Evolutionary conservation across 805 yeast species (phyloP).

Genomic region (Candida suzukii): DNA sequence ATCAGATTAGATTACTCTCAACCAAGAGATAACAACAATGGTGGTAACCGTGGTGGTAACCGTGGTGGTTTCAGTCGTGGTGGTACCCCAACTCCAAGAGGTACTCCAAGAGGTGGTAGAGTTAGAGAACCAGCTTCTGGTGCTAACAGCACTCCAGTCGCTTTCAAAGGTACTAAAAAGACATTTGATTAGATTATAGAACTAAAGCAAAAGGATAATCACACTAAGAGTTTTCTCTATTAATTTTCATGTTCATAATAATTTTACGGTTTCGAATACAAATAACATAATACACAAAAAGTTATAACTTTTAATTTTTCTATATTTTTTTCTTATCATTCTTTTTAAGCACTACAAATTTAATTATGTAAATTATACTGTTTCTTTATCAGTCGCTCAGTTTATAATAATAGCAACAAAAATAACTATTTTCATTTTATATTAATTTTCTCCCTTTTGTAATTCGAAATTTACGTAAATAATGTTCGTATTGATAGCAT

Average conservation of each 20-base stretch:
- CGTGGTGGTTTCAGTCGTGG: constrained; percentile 28
- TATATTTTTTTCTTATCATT: neutral
- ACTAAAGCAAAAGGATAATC: too few species aligned
- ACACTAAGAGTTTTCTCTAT: too few species aligned
- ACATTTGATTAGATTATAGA: constrained; percentile 36
- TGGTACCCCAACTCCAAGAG: constrained; percentile 36
- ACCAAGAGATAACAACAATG: constrained; percentile 59
- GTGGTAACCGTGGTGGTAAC: constrained; percentile 18
- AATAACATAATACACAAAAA: neutral
- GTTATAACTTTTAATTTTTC: too few species aligned
- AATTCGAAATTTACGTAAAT: too few species aligned
- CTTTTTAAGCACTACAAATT: neutral
- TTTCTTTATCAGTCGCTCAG: neutral
- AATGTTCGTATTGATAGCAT: too few species aligned
- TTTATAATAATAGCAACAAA: too few species aligned
- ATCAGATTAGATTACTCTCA: constrained; percentile 93
- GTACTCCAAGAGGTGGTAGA: constrained; percentile 33
- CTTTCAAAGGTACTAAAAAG: constrained; percentile 79
- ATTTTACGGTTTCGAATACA: too few species aligned
- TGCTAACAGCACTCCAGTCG: constrained; percentile 60
- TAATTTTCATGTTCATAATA: too few species aligned
- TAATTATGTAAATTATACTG: neutral
- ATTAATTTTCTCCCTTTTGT: too few species aligned
- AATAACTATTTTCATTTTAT: too few species aligned
- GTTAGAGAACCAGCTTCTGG: constrained; percentile 47